Evolutionary conservation across 2,329 filamentous ascomycete genomes (phyloP).

Genomic region (Cryphonectria japonica): DNA sequence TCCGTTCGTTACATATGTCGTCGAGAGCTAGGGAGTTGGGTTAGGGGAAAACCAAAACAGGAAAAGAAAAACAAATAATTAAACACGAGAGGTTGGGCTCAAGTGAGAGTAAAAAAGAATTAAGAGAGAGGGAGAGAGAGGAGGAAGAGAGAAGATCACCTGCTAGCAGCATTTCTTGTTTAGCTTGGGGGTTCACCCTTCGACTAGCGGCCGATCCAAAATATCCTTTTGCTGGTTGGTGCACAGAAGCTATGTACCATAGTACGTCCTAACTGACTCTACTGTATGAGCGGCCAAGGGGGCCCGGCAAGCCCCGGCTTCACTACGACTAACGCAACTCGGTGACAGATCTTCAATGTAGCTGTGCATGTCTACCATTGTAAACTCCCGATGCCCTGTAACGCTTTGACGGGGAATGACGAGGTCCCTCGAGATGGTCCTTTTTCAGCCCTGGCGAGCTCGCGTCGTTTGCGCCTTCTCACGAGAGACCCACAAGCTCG

Average conservation of each 20-base stretch:
- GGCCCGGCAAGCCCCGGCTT: background rate
- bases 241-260: background rate
- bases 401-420: background rate
- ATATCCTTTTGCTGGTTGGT: background rate
- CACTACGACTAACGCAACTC: slow-evolving; percentile 1
- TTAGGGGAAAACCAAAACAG: too few species aligned
- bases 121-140: background rate
- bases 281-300: background rate
- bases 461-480: background rate
- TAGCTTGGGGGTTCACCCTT: background rate
- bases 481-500: background rate
- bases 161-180: background rate
- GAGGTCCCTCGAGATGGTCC: background rate
- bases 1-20: background rate
- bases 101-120: background rate
- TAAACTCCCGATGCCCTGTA: background rate
- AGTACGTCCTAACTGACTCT: too few species aligned
- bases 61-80: background rate
- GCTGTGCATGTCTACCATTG: background rate
- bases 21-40: background rate
- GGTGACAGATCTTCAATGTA: background rate
- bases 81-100: background rate
- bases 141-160: background rate
- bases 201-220: slow-evolving; percentile 1
- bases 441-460: background rate